Evolutionary conservation across 2,329 filamentous ascomycete genomes (phyloP).

Genomic region (Clonostachys sp.): DNA sequence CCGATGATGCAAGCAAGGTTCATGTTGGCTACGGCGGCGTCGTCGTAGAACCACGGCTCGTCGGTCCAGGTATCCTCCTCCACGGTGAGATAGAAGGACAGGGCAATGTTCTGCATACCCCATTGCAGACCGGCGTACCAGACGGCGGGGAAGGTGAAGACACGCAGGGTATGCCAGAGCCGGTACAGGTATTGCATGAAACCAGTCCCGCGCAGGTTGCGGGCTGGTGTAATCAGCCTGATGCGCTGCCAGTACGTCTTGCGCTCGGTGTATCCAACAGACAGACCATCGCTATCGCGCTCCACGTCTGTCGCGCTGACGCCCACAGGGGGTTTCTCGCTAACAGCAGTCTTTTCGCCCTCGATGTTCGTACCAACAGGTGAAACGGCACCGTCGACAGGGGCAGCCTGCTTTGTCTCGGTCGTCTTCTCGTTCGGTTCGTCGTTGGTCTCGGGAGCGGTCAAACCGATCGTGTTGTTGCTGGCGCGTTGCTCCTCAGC

Average conservation of each 20-base stretch:
- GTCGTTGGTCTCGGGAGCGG: too few species aligned
- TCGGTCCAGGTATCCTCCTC: conserved; percentile 51
- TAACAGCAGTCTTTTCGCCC: too few species aligned
- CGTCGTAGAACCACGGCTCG: conserved; percentile 48
- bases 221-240: conserved; percentile 48
- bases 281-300: conserved; percentile 5
- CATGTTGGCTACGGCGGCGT: conserved; percentile 51
- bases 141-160: conserved; percentile 54
- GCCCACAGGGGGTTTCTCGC: too few species aligned
- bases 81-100: conserved; percentile 54
- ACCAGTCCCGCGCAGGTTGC: conserved; percentile 46
- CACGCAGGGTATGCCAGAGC: conserved; percentile 48
- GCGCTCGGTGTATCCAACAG: conserved; percentile 16
- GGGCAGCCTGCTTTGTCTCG: too few species aligned
- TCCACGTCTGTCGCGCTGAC: too few species aligned
- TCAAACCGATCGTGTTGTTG: too few species aligned
- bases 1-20: conserved; percentile 51
- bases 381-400: too few species aligned
- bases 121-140: conserved; percentile 54
- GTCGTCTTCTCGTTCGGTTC: too few species aligned
- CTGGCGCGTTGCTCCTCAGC: too few species aligned
- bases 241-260: conserved; percentile 53
- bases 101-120: conserved; percentile 56
- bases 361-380: too few species aligned
- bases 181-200: conserved; percentile 48